Percentiles rank a stretch among this genome's conserved stretches.
Conservation (phyloP, 257 asterid genomes). For the Henckelia pumila region DNA sequence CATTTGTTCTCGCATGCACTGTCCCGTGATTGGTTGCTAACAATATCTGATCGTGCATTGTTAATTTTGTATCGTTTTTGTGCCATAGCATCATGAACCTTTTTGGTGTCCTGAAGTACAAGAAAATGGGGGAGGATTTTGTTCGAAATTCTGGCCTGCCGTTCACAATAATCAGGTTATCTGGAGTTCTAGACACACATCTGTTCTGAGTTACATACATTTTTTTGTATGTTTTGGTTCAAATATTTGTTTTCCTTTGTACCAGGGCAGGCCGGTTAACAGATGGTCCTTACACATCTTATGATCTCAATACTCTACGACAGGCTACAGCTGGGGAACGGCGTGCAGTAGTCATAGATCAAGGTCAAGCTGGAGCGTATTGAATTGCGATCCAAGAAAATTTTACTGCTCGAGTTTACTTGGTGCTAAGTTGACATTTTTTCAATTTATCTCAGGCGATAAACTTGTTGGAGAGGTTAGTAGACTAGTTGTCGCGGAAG, state of each 20-base stretch:
- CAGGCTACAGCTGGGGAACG: slow-evolving; percentile 99
- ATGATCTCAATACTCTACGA: slow-evolving; percentile 85
- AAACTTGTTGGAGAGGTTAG: slow-evolving; percentile 92
- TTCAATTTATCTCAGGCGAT: slow-evolving; percentile 54
- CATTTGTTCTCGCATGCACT: slow-evolving; percentile 3
- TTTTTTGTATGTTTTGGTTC: background rate
- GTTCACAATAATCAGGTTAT: slow-evolving; percentile 85
- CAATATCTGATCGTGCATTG: background rate
- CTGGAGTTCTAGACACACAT: background rate
- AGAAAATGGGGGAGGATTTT: slow-evolving; percentile 98
- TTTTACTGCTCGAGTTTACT: background rate
- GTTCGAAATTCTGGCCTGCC: slow-evolving; percentile 85
- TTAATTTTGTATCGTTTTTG: slow-evolving; percentile 22
- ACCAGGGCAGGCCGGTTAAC: slow-evolving; percentile 87
- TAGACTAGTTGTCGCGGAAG: slow-evolving; percentile 93
- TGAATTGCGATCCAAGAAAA: background rate
- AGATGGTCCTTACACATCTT: slow-evolving; percentile 96
- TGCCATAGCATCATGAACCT: slow-evolving; percentile 76
- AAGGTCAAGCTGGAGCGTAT: slow-evolving; percentile 44
- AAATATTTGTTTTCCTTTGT: slow-evolving; percentile 2
- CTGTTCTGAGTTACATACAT: background rate
- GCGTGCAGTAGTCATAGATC: slow-evolving; percentile 82
- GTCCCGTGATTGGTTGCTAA: slow-evolving; percentile 6
- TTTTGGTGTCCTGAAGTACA: slow-evolving; percentile 90
- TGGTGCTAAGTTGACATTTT: background rate